phyloP scores from a whole-genome alignment of 139 green algal species.

The Closterium sp. region DNA sequence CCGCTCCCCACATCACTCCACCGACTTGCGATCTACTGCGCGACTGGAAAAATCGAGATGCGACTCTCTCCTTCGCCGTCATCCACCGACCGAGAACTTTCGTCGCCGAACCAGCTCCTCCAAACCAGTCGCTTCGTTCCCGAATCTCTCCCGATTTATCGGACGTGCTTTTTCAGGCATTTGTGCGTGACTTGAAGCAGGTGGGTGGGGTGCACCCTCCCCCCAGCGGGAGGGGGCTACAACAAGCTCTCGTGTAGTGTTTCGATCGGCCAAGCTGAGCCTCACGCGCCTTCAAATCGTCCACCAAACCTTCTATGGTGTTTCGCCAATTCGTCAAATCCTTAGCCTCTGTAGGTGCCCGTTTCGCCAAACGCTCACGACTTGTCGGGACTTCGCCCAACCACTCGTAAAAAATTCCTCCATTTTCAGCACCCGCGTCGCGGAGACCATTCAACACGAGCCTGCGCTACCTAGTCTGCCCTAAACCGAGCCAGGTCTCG shows the following conservation, averaged over 20 bases:
- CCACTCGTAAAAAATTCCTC: background rate
- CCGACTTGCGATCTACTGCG: background rate
- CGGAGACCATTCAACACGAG: background rate
- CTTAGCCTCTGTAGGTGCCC: background rate
- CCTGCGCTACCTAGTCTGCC: no score
- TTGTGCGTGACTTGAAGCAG: no score
- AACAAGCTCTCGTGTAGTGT: no score
- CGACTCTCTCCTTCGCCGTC: background rate
- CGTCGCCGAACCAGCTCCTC: background rate
- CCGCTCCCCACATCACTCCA: background rate
- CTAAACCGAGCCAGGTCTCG: no score
- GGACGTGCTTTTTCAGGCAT: no score
- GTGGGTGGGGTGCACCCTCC: no score
- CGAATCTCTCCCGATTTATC: background rate
- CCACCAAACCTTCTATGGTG: background rate
- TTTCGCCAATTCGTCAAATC: background rate
- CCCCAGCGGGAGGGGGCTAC: no score
- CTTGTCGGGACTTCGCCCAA: background rate
- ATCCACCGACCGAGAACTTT: background rate
- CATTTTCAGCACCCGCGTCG: background rate
- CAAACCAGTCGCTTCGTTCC: background rate
- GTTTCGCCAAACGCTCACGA: background rate
- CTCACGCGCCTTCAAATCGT: no score
- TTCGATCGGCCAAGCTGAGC: no score
- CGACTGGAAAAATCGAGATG: background rate